These are phyloP conservation scores for Plasmodium sp. DNA, from an alignment of 169 alveolate genomes.

Conservation along the genomic window DNA sequence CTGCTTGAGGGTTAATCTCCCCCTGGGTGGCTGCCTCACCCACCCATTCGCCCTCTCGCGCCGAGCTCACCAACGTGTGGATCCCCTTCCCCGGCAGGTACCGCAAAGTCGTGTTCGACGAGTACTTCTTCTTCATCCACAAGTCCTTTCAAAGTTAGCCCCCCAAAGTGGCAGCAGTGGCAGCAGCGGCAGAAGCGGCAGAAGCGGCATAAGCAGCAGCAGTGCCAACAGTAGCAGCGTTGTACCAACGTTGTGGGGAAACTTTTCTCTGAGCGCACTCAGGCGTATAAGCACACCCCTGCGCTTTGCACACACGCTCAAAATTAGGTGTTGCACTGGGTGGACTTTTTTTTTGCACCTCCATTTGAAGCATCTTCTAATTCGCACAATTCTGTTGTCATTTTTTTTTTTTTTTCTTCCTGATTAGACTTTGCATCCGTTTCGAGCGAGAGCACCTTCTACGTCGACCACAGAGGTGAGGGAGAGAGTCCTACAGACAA, in stretches of 20 bases:
- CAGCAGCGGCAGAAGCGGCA: too few relatives aligned
- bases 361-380: not conserved
- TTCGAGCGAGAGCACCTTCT: conserved; percentile 28
- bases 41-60: not conserved
- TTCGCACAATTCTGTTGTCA: not conserved
- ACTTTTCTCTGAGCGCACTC: not conserved
- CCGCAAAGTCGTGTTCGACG: conserved; percentile 22
- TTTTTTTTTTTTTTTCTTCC: not conserved
- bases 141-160: conserved; percentile 67
- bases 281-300: not conserved
- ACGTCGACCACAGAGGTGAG: conserved; percentile 39
- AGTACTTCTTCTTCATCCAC: conserved; percentile 55
- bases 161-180: not conserved
- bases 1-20: not conserved
- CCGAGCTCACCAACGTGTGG: not conserved
- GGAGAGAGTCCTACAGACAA: not conserved
- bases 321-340: not conserved
- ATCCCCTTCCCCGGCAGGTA: not conserved
- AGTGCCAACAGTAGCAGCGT: not conserved
- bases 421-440: conserved; percentile 6
- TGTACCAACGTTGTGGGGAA: not conserved
- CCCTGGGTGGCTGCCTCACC: not conserved
- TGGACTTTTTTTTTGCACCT: not conserved
- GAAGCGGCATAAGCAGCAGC: not conserved
- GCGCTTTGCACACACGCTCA: not conserved